Base-by-base conservation (phyloP, 768 basidiomycete species). In the Gymnopilus dilepis region DNA sequence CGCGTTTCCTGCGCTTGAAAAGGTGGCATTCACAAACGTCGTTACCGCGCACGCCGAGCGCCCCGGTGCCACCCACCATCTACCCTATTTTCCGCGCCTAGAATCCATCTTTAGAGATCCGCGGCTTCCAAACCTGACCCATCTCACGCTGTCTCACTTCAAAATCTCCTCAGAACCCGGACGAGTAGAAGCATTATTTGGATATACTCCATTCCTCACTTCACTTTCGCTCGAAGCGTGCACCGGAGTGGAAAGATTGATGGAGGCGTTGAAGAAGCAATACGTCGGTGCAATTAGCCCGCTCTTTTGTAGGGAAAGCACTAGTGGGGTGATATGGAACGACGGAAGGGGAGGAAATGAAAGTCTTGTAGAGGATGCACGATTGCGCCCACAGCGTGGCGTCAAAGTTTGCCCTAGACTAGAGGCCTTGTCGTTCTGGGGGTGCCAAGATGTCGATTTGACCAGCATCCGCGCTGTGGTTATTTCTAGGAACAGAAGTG, bases 41-140 rank as follows among this genome's bases (percentile, higher is more conserved):
- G 77, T 75, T 56, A 41, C 54, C 21, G 70, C 68, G 19, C 67
- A 65, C 19, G 26, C 28, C 65, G 67, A 33, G 67, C 67, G 24
- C 51, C 56, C 28, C 31, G 68, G 65, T 47, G 31, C 61, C 56
- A 62, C 30, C 31, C 55, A 56, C 31, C 52, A 67, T 12, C 60
- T 74, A 13, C 79, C 81, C 13, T 54, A 65, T 6, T 72, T 86
- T 56, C 82, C 82, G 38, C 77, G 80, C 30, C 76, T 84, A 28
- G 83, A 85, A 69, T 78, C 74, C 37, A 74, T 87, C 59, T 84
- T 86, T 68, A 80, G 81, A 56, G 84, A 87, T 70, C 84, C 85
- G 6, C 84, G 84, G 52, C 78, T 86, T 28, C 79, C 76, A 3
- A 67, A 74, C 57, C 74, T 87, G 37, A 82, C 83, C 30, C 77